Conservation (phyloP, 768 basidiomycete species). For the Fomitopsis serialis region DNA sequence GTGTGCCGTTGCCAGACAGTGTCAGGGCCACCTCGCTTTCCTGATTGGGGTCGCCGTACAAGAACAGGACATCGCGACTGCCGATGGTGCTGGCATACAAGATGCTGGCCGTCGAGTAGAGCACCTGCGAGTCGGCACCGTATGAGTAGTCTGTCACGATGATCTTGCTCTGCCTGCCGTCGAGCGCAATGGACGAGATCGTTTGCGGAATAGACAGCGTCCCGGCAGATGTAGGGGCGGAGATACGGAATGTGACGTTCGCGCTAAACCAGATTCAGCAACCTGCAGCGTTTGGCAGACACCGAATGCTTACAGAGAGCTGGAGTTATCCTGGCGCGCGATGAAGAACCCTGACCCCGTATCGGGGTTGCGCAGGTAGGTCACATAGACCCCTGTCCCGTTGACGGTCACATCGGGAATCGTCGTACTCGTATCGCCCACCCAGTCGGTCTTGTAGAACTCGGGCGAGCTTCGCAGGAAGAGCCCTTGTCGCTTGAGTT, state of each 20-base stretch:
- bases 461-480: slow-evolving; percentile 78
- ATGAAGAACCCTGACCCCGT: slow-evolving; percentile 64
- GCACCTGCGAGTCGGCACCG: slow-evolving; percentile 47
- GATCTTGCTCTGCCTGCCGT: slow-evolving; percentile 70
- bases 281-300: not conserved
- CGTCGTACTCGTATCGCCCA: slow-evolving; percentile 56
- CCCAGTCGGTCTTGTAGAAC: slow-evolving; percentile 75
- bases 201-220: slow-evolving; percentile 51
- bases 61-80: slow-evolving; percentile 33
- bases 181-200: slow-evolving; percentile 48
- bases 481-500: slow-evolving; percentile 71
- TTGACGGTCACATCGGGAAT: slow-evolving; percentile 32
- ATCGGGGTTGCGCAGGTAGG: slow-evolving; percentile 64
- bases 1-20: slow-evolving; percentile 12
- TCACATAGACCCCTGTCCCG: slow-evolving; percentile 45
- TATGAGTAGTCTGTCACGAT: slow-evolving; percentile 70
- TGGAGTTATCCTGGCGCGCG: slow-evolving; percentile 60
- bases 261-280: slow-evolving; percentile 26
- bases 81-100: slow-evolving; percentile 55
- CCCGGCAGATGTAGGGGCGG: slow-evolving; percentile 48
- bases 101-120: slow-evolving; percentile 71
- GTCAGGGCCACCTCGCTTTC: slow-evolving; percentile 29
- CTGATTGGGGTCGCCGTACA: slow-evolving; percentile 31
- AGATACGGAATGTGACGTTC: slow-evolving; percentile 52
- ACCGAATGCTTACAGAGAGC: slow-evolving; percentile 47